Evolutionary conservation across 1,284 basidiomycete genomes (phyloP).

Genomic region (Schizopora paradoxa): DNA sequence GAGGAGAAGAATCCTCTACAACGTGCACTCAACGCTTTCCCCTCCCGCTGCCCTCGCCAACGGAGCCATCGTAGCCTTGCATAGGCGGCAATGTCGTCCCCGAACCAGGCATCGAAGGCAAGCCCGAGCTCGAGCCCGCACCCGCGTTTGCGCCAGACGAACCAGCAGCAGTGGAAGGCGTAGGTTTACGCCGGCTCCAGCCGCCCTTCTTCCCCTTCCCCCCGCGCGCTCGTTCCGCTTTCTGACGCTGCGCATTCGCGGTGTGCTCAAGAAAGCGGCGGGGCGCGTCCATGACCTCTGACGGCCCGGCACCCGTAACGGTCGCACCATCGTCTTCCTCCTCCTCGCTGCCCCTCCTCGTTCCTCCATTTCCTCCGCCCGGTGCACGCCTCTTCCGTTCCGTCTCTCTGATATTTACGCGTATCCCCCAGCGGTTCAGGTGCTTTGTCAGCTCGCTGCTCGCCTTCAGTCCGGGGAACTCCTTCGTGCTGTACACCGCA

Average conservation of each 20-base stretch:
- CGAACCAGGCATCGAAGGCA: not conserved
- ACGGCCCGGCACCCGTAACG: not conserved
- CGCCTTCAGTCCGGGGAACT: slow-evolving; percentile 67
- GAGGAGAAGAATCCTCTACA: too few species aligned
- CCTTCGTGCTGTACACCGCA: slow-evolving; percentile 72
- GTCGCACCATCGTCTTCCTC: not conserved
- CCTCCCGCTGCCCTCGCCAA: too few species aligned
- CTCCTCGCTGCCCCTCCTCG: slow-evolving; percentile 1
- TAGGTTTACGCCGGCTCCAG: too few species aligned
- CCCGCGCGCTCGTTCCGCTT: slow-evolving; percentile 6
- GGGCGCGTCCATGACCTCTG: slow-evolving; percentile 12
- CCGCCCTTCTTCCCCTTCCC: too few species aligned
- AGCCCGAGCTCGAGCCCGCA: not conserved
- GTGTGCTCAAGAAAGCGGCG: slow-evolving; percentile 12
- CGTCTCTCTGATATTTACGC: slow-evolving; percentile 64
- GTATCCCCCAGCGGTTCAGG: slow-evolving; percentile 47
- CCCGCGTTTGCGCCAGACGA: not conserved
- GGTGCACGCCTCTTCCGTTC: slow-evolving; percentile 49
- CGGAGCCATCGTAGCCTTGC: too few species aligned
- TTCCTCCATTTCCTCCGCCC: not conserved
- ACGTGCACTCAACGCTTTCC: too few species aligned
- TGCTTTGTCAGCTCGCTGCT: slow-evolving; percentile 71
- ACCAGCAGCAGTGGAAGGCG: not conserved
- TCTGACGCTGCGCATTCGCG: not conserved
- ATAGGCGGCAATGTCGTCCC: not conserved